Evolutionary conservation across 164 flowering plant genomes (phyloP).

Genomic region (Sextonia rubra): DNA sequence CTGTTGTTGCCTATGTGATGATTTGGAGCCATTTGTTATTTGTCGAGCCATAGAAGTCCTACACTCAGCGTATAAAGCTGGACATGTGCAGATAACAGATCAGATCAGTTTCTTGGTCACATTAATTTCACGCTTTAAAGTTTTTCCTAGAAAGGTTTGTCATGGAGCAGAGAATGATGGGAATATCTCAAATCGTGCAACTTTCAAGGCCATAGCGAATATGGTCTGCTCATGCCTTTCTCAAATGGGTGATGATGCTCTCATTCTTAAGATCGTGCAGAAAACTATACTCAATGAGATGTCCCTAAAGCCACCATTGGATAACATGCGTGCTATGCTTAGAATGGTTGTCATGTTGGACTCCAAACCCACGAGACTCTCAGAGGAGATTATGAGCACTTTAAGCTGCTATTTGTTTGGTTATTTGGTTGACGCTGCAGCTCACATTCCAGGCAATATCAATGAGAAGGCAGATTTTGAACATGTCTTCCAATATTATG

Average conservation of each 20-base stretch:
- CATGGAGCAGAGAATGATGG: conserved; percentile 10
- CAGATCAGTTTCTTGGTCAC: conserved; percentile 69
- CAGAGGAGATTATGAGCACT: conserved; percentile 37
- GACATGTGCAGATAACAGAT: conserved; percentile 56
- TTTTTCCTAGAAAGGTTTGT: conserved; percentile 41
- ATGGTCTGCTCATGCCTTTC: conserved; percentile 51
- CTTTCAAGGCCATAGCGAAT: conserved; percentile 40
- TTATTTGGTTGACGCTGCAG: conserved; percentile 52
- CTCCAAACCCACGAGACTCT: conserved; percentile 46
- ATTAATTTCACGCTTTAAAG: conserved; percentile 49
- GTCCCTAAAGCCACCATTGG: conserved; percentile 42
- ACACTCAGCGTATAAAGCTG: conserved; percentile 64
- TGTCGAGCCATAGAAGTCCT: conserved; percentile 67
- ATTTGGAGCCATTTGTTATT: conserved; percentile 51
- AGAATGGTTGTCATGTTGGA: conserved; percentile 47
- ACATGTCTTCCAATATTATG: conserved; percentile 35
- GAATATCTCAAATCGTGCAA: conserved; percentile 29
- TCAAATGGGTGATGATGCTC: conserved; percentile 62
- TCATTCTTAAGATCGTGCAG: conserved; percentile 59
- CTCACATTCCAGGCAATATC: conserved; percentile 32
- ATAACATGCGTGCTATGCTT: conserved; percentile 66
- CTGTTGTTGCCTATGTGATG: conserved; percentile 64
- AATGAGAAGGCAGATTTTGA: conserved; percentile 14
- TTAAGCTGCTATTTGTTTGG: conserved; percentile 42
- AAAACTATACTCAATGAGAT: conserved; percentile 41